Percentiles rank a stretch among this genome's conserved stretches.
Evolutionary conservation across 2,329 filamentous ascomycete genomes (phyloP).

Genomic region (Neonectria sp.): DNA sequence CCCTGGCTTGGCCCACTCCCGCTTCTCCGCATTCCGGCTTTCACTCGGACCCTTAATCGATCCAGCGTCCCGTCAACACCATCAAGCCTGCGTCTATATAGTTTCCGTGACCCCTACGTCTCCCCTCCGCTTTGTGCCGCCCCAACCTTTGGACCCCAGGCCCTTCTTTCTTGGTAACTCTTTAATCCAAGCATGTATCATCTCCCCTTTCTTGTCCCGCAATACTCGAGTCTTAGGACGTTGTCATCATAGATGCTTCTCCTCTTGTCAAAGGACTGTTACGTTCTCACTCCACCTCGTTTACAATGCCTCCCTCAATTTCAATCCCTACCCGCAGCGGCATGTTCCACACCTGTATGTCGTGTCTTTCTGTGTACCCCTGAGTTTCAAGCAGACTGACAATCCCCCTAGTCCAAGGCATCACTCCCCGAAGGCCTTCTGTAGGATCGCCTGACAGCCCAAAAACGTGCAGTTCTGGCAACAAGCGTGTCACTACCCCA

Average conservation of each 20-base stretch:
- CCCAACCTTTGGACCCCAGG: slow-evolving; percentile 15
- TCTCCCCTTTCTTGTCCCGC: slow-evolving; percentile 5
- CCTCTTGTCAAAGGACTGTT: neutral
- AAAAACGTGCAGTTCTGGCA: slow-evolving; percentile 57
- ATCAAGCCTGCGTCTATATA: slow-evolving; percentile 25
- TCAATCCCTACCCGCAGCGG: slow-evolving; percentile 58
- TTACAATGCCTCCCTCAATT: slow-evolving; percentile 58
- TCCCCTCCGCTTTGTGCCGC: slow-evolving; percentile 19
- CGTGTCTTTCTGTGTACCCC: slow-evolving; percentile 11
- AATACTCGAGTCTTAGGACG: slow-evolving; percentile 7
- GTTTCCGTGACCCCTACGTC: slow-evolving; percentile 21
- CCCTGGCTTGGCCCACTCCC: slow-evolving; percentile 23
- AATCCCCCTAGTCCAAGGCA: slow-evolving; percentile 62
- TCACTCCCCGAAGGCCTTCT: slow-evolving; percentile 65
- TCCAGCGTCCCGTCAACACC: slow-evolving; percentile 16
- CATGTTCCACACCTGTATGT: slow-evolving; percentile 55
- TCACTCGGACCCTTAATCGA: slow-evolving; percentile 19
- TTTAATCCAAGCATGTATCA: slow-evolving; percentile 13
- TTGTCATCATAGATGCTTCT: slow-evolving; percentile 17
- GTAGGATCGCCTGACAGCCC: slow-evolving; percentile 55
- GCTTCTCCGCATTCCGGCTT: slow-evolving; percentile 27
- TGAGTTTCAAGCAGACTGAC: slow-evolving; percentile 26
- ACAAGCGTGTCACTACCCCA: slow-evolving; percentile 69
- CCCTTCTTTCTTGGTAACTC: slow-evolving; percentile 12
- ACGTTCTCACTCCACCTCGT: slow-evolving; percentile 5